Percentiles rank a stretch among this genome's conserved stretches.
Conservation (phyloP, 2,329 filamentous ascomycete genomes). For the Aphanoascus verrucosus region DNA sequence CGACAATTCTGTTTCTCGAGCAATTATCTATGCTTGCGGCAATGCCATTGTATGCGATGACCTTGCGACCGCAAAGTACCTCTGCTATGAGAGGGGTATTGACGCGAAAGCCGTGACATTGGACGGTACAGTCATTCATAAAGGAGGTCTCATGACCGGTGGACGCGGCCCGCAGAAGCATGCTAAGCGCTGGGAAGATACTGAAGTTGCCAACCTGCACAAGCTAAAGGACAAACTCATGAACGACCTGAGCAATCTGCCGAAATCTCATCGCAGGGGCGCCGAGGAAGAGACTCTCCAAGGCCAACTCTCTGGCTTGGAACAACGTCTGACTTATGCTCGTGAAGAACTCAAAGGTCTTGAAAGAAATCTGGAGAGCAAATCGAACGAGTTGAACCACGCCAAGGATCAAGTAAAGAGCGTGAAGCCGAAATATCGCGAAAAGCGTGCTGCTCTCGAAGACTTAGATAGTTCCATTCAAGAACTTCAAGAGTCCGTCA, state of each 20-base stretch:
- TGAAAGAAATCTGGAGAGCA: slow-evolving; percentile 72
- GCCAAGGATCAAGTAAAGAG: slow-evolving; percentile 63
- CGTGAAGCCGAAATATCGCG: slow-evolving; percentile 63
- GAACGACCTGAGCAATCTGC: slow-evolving; percentile 67
- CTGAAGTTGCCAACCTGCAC: slow-evolving; percentile 75
- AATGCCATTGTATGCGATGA: slow-evolving; percentile 91
- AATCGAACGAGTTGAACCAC: slow-evolving; percentile 68
- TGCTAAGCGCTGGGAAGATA: slow-evolving; percentile 77
- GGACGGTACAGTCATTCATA: slow-evolving; percentile 94
- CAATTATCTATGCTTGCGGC: slow-evolving; percentile 89
- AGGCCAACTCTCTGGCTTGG: slow-evolving; percentile 66
- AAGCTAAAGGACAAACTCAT: slow-evolving; percentile 64
- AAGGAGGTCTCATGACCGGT: slow-evolving; percentile 92
- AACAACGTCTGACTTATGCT: slow-evolving; percentile 60
- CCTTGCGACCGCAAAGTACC: slow-evolving; percentile 72
- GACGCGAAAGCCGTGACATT: slow-evolving; percentile 90
- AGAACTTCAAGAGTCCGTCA: slow-evolving; percentile 53
- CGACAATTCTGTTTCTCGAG: slow-evolving; percentile 75
- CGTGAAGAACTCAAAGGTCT: slow-evolving; percentile 68
- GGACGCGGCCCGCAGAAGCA: slow-evolving; percentile 69
- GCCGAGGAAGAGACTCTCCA: slow-evolving; percentile 71
- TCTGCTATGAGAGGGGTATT: slow-evolving; percentile 74
- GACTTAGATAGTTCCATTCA: slow-evolving; percentile 48
- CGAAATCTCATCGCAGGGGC: slow-evolving; percentile 63
- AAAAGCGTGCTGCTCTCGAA: slow-evolving; percentile 59